Percentiles rank a stretch among this genome's conserved stretches.
These are phyloP conservation scores for Saposhnikovia divaricata DNA, from an alignment of 129 eudicot species.

Conservation along the genomic window DNA sequence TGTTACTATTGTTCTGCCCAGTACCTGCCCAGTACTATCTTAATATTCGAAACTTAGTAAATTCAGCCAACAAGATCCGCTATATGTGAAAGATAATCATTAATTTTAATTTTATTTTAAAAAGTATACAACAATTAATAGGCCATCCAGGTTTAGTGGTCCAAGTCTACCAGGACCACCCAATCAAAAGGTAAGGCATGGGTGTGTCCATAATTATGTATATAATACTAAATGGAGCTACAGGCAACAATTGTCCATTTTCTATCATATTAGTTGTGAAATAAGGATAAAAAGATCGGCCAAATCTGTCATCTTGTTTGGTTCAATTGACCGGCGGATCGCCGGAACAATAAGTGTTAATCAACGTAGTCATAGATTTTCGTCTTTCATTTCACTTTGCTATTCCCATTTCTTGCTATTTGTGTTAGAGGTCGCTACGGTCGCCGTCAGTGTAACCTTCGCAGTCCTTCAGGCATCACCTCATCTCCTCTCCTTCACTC, in stretches of 20 bases:
- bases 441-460: no score
- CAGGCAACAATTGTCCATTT: conserved; percentile 8
- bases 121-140: background rate
- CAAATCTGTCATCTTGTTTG: no score
- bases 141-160: conserved; percentile 18
- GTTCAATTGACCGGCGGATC: no score
- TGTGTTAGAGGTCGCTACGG: no score
- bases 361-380: no score
- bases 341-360: no score
- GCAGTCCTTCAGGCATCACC: no score
- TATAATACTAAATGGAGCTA: background rate
- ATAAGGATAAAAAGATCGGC: conserved; percentile 1
- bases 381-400: no score
- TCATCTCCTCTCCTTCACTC: no score
- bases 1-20: conserved; percentile 11
- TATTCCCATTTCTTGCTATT: no score
- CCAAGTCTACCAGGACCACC: conserved; percentile 18
- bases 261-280: background rate
- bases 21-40: no score
- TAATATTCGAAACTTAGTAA: background rate
- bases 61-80: conserved; percentile 11
- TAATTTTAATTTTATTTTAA: conserved; percentile 1
- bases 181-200: conserved; percentile 5
- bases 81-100: background rate
- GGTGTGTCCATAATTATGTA: conserved; percentile 2